Evolutionary conservation across 441 rosid species (phyloP).

Genomic region (Gossypium schwendimanii): DNA sequence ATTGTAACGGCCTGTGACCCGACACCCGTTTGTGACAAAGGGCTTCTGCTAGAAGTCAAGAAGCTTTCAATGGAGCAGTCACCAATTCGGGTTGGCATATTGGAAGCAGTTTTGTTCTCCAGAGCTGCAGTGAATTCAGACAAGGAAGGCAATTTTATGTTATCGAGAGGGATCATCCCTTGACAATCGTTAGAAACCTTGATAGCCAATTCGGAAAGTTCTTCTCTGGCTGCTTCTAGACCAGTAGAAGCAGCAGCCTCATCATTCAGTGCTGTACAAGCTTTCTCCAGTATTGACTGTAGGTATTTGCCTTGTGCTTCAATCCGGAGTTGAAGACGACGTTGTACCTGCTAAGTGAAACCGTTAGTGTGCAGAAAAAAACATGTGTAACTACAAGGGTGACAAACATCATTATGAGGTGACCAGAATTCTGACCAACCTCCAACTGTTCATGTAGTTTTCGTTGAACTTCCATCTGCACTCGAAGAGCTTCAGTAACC

Average conservation of each 20-base stretch:
- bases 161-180: constrained; percentile 36
- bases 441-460: constrained; percentile 88
- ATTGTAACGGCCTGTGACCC: constrained; percentile 29
- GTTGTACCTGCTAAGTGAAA: constrained; percentile 63
- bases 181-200: constrained; percentile 56
- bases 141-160: constrained; percentile 40
- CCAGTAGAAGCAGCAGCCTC: constrained; percentile 59
- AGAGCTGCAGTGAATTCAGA: constrained; percentile 62
- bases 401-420: too few relatives aligned
- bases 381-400: too few relatives aligned
- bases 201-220: constrained; percentile 76
- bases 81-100: constrained; percentile 38
- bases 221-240: constrained; percentile 74
- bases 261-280: constrained; percentile 72
- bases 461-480: constrained; percentile 95
- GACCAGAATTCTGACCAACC: constrained; percentile 34
- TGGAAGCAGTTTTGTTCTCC: constrained; percentile 35
- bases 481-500: constrained; percentile 86
- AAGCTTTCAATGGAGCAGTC: constrained; percentile 68
- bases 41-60: constrained; percentile 59
- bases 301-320: constrained; percentile 87
- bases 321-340: constrained; percentile 70
- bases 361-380: background rate
- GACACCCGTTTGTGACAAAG: constrained; percentile 37
- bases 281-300: constrained; percentile 80